Percentiles rank a stretch among this genome's conserved stretches.
Evolutionary conservation across 2,329 filamentous ascomycete genomes (phyloP).

Genomic region (Penicillium psychrosexuale): DNA sequence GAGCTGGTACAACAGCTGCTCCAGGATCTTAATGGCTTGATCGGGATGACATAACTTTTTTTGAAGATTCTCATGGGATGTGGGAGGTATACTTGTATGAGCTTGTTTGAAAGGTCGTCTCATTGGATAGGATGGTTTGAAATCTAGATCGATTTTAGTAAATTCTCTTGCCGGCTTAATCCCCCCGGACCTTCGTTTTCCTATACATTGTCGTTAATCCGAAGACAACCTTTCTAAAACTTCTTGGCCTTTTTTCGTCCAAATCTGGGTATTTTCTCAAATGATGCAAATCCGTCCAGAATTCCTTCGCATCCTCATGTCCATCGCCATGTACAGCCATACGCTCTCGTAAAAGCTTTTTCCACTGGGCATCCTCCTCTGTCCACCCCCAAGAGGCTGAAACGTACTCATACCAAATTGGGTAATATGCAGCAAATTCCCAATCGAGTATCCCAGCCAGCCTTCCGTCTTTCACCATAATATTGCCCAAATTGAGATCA

Average conservation of each 20-base stretch:
- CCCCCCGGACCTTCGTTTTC: background rate
- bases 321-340: background rate
- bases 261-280: background rate
- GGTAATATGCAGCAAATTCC: background rate
- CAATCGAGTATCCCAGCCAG: background rate
- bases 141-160: background rate
- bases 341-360: background rate
- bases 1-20: background rate
- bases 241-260: background rate
- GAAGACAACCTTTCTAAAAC: background rate
- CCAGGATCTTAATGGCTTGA: slow-evolving; percentile 3
- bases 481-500: background rate
- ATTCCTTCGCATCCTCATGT: background rate
- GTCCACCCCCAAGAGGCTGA: background rate
- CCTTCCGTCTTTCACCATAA: background rate
- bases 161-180: background rate
- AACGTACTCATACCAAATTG: background rate
- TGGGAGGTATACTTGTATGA: background rate
- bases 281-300: background rate
- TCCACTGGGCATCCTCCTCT: background rate
- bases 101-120: too few species aligned
- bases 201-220: background rate
- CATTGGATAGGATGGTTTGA: background rate
- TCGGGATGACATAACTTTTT: background rate
- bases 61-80: background rate